Evolutionary conservation across 1,284 basidiomycete genomes (phyloP).

Genomic region (Trichosporon coremiiforme): DNA sequence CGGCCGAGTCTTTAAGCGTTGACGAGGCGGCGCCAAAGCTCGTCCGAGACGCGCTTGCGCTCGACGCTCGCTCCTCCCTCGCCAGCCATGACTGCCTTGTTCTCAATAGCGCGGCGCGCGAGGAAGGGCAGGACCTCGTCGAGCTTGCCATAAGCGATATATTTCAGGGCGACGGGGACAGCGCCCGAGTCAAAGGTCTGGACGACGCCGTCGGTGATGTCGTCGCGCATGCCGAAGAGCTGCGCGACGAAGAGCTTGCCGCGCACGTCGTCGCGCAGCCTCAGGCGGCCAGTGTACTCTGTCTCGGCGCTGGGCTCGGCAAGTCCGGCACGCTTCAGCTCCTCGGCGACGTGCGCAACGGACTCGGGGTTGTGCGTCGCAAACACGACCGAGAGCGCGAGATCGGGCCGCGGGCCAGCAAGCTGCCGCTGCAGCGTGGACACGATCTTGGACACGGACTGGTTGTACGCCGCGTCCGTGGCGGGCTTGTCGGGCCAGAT

Average conservation of each 20-base stretch:
- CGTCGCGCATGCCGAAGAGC: conserved; percentile 84
- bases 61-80: conserved; percentile 64
- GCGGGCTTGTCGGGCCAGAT: conserved; percentile 61
- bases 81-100: conserved; percentile 67
- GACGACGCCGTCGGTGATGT: conserved; percentile 71
- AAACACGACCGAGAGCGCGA: conserved; percentile 71
- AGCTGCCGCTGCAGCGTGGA: conserved; percentile 50
- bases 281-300: conserved; percentile 1
- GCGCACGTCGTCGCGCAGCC: conserved; percentile 26
- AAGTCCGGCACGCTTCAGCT: conserved; percentile 65
- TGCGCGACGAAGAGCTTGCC: conserved; percentile 77
- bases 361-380: conserved; percentile 82
- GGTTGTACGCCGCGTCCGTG: conserved; percentile 79
- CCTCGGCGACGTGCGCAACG: conserved; percentile 65
- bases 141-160: conserved; percentile 79
- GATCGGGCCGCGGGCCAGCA: conserved; percentile 56
- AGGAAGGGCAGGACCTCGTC: conserved; percentile 75
- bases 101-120: conserved; percentile 74
- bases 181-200: conserved; percentile 61
- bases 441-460: conserved; percentile 68
- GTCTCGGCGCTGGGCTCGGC: conserved; percentile 50
- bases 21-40: conserved; percentile 30
- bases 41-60: conserved; percentile 44
- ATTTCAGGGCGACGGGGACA: conserved; percentile 76
- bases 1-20: not conserved